Evolutionary conservation across 768 basidiomycete species (phyloP), one percentile per base, ranked within the genome.

Genomic region (Arthromyces matolae): DNA sequence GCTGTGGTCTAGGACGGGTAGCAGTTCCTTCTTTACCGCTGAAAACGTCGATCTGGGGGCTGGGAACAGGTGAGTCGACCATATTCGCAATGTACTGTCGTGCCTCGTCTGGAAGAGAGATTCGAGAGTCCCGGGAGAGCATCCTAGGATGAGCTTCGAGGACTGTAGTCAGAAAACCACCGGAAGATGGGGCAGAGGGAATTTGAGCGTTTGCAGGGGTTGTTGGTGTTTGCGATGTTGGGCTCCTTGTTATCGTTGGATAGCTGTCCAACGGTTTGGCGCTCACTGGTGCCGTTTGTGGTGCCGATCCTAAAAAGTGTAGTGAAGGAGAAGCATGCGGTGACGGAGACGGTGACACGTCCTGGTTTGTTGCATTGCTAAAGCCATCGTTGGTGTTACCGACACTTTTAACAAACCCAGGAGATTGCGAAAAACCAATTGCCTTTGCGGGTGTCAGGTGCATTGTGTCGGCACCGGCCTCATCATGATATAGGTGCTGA

Each of bases 31-130:
- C 58, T 46, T 59, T 59, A 3, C 66, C 52, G 10, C 58, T 61
- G 53, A 75, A 77, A 6, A 56, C 56, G 43, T 75, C 71, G 8
- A 66, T 62, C 35, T 65, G 64, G 5, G 84, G 80, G 57, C 79
- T 84, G 22, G 77, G 66, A 7, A 69, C 60, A 3, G 86, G 83
- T 4, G 81, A 83, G 47, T 88, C 86, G 29, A 66, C 66, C 77
- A 86, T 81, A 55, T 76, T 79, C 29, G 79, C 73, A 47, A 88
- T 83, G 58, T 87, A 89, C 39, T 77, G 80, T 53, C 73, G 79
- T 13, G 88, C 84, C 62, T 91, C 89, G 45, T 89, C 86, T 1
- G 89, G 85, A 29, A 89, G 71, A 27, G 83, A 80, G 41, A 84
- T 78, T 19, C 77, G 76, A 8, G 86, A 89, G 42, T 84, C 83